Conservation (phyloP, 495 filamentous ascomycete genomes). For the Cercophora sp. region DNA sequence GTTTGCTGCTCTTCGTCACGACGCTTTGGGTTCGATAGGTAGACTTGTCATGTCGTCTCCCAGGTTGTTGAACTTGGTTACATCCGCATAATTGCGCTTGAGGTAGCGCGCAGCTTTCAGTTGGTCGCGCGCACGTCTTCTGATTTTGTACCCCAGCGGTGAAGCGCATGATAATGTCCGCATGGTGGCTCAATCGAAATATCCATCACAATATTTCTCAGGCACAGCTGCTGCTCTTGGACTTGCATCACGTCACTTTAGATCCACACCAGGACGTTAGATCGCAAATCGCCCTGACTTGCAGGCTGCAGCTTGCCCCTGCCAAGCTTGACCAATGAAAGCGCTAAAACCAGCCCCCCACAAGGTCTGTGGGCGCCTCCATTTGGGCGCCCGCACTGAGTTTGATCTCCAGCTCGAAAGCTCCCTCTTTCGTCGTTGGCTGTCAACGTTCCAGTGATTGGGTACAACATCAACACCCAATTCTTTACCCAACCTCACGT, state of each 20-base stretch:
- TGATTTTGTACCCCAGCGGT: no score
- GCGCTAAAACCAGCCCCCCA: not conserved
- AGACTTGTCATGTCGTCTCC: no score
- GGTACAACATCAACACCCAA: no score
- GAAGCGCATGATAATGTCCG: no score
- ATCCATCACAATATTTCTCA: not conserved
- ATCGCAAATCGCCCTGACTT: not conserved
- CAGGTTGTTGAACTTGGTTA: not conserved
- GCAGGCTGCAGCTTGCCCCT: not conserved
- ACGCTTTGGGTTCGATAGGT: no score
- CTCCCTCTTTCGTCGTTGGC: slow-evolving; percentile 1
- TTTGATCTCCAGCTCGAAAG: slow-evolving; percentile 8
- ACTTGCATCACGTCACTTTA: not conserved
- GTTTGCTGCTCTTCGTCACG: no score
- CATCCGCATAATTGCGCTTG: no score
- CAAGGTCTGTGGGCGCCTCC: not conserved
- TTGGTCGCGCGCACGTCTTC: not conserved
- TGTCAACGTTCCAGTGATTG: no score
- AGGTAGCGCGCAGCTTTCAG: not conserved
- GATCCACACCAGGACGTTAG: not conserved
- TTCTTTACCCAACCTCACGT: no score
- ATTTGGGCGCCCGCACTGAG: not conserved
- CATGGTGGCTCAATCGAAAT: no score
- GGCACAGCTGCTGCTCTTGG: not conserved
- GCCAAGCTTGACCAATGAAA: not conserved